phyloP scores from a whole-genome alignment of 805 yeast genomes.

The Wilhelminamyces savonicus region DNA sequence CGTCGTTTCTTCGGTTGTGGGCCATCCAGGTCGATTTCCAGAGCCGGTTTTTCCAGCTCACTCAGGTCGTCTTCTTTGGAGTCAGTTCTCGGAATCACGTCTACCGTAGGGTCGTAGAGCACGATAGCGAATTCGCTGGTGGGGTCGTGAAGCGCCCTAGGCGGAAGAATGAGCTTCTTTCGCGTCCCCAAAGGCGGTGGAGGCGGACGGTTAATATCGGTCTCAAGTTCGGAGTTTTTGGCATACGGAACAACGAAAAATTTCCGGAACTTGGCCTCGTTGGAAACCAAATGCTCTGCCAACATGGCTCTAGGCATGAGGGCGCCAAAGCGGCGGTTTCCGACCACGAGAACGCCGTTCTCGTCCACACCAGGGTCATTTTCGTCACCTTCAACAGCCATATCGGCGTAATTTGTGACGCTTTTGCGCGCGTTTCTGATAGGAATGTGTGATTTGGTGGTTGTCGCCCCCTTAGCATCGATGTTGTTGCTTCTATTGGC shows the following conservation, averaged over 20 bases:
- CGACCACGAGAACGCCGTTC: conserved; percentile 20
- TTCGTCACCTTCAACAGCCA: conserved; percentile 13
- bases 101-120: conserved; percentile 91
- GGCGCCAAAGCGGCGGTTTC: conserved; percentile 45
- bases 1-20: conserved; percentile 30
- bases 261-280: conserved; percentile 33
- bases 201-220: conserved; percentile 31
- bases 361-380: conserved; percentile 26
- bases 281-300: conserved; percentile 24
- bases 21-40: conserved; percentile 6
- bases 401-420: conserved; percentile 24
- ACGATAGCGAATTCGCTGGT: conserved; percentile 90
- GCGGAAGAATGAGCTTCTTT: conserved; percentile 62
- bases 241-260: conserved; percentile 61
- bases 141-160: conserved; percentile 94
- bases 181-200: conserved; percentile 87
- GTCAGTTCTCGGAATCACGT: conserved; percentile 39
- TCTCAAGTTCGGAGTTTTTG: conserved; percentile 28
- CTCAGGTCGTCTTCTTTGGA: conserved; percentile 20
- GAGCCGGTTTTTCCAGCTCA: conserved; percentile 16
- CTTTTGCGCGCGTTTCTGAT: conserved; percentile 25
- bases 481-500: conserved; percentile 9
- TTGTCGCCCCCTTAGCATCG: conserved; percentile 6
- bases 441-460: conserved; percentile 9
- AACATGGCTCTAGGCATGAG: conserved; percentile 49